Percentiles rank a stretch among this genome's conserved stretches.
These are phyloP conservation scores for Collybiopsis luxurians DNA, from an alignment of 768 basidiomycete species.

Conservation along the genomic window DNA sequence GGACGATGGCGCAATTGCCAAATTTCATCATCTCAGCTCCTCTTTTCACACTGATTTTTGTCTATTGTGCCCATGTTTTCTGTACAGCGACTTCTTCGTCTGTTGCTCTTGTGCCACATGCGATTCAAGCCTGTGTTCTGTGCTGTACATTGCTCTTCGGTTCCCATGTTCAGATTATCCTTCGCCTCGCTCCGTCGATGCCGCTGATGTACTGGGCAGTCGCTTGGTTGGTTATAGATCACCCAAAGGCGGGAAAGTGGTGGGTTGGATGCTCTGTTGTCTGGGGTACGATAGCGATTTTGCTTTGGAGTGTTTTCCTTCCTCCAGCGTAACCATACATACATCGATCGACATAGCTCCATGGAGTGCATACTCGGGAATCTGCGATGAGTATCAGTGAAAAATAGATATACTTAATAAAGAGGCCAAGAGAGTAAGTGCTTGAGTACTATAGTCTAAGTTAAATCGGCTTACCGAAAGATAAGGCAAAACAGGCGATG, in stretches of 20 bases:
- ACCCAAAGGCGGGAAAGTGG: constrained; percentile 42
- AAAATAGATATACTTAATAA: too few relatives aligned
- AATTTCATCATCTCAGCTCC: constrained; percentile 85
- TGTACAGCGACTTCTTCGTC: constrained; percentile 23
- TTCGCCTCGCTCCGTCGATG: constrained; percentile 73
- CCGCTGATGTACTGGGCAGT: constrained; percentile 87
- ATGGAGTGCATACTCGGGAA: too few relatives aligned
- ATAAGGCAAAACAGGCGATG: too few relatives aligned
- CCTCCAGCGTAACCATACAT: constrained; percentile 89
- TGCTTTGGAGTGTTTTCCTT: constrained; percentile 82
- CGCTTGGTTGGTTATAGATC: constrained; percentile 57
- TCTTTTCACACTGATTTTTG: constrained; percentile 50
- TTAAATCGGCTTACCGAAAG: too few relatives aligned
- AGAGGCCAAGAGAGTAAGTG: too few relatives aligned
- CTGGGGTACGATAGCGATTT: constrained; percentile 69
- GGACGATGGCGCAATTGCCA: constrained; percentile 78
- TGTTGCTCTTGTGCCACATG: constrained; percentile 59
- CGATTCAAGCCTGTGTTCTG: constrained; percentile 67
- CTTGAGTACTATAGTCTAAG: too few relatives aligned
- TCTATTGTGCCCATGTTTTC: constrained; percentile 37
- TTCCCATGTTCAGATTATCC: constrained; percentile 85
- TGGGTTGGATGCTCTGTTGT: constrained; percentile 81
- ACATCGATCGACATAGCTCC: background rate
- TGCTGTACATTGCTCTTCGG: constrained; percentile 67
- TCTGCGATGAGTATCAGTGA: too few relatives aligned